A percentile compares a stretch with the other conserved stretches of the same genome.
These are phyloP conservation scores for Trichoderma sp. DNA, from an alignment of 2,329 filamentous ascomycete species.

Conservation along the genomic window DNA sequence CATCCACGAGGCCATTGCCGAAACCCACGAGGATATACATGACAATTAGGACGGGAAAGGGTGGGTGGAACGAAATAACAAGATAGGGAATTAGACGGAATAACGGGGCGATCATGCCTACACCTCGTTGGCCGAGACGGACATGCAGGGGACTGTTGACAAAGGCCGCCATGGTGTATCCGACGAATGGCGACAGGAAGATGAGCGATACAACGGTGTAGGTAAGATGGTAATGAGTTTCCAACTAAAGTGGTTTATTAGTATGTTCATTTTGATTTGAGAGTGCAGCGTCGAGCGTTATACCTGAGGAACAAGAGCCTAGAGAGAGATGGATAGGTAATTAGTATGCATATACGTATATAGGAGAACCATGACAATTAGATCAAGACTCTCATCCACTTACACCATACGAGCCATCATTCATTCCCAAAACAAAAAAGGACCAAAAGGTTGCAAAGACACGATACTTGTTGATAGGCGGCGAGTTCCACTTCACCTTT, in stretches of 20 bases:
- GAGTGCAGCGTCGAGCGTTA: neutral
- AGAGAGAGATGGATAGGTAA: neutral
- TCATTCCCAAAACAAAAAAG: slow-evolving; percentile 59
- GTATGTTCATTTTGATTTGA: neutral
- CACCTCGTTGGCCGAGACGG: slow-evolving; percentile 52
- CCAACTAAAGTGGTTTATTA: slow-evolving; percentile 27
- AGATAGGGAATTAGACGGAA: slow-evolving; percentile 67
- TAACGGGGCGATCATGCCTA: slow-evolving; percentile 60
- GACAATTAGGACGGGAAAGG: slow-evolving; percentile 66
- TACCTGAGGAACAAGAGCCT: slow-evolving; percentile 20
- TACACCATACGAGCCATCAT: slow-evolving; percentile 60
- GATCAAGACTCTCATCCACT: slow-evolving; percentile 31
- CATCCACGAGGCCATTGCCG: slow-evolving; percentile 66
- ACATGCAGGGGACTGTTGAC: slow-evolving; percentile 43
- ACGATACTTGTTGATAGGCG: slow-evolving; percentile 50
- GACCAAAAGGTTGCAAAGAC: slow-evolving; percentile 58
- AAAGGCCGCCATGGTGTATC: slow-evolving; percentile 47
- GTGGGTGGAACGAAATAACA: slow-evolving; percentile 64
- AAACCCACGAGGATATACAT: slow-evolving; percentile 68
- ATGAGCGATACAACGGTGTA: slow-evolving; percentile 48
- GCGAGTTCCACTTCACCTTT: slow-evolving; percentile 50
- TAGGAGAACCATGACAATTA: neutral
- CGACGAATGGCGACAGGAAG: slow-evolving; percentile 46
- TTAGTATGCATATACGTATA: slow-evolving; percentile 7
- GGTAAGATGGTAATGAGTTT: slow-evolving; percentile 43